These are phyloP conservation scores for Leccinum insolens DNA, from an alignment of 1,284 basidiomycete genomes.

Conservation along the genomic window DNA sequence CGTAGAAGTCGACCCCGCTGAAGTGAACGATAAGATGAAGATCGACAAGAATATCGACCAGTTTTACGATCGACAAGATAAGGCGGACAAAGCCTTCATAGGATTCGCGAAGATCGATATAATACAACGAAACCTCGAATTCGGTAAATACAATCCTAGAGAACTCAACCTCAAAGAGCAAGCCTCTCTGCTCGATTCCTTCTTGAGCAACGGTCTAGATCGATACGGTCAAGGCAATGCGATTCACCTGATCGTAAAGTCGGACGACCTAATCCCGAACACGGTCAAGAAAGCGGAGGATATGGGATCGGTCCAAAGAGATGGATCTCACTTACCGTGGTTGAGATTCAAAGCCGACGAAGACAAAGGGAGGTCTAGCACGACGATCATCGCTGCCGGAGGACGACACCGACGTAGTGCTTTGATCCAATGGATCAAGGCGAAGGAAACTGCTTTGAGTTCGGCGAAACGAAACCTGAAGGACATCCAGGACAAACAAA, in stretches of 20 bases:
- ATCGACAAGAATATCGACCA: neutral
- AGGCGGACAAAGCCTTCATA: neutral
- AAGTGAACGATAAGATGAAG: neutral
- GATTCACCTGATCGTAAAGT: neutral
- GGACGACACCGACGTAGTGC: neutral
- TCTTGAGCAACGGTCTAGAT: neutral
- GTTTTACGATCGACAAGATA: neutral
- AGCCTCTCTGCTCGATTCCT: neutral
- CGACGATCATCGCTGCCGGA: neutral
- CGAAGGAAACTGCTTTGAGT: rapidly evolving
- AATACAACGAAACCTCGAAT: neutral
- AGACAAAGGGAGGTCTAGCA: no score
- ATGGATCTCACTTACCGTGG: neutral
- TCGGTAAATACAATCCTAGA: neutral
- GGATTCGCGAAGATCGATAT: neutral
- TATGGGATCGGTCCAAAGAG: neutral
- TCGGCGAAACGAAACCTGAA: neutral
- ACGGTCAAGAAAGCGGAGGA: neutral
- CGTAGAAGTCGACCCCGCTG: neutral
- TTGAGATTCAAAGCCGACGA: neutral
- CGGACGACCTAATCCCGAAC: no score
- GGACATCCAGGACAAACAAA: neutral
- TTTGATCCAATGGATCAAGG: neutral
- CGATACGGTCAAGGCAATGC: neutral
- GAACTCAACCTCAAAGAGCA: neutral